Conservation (phyloP, 2,329 filamentous ascomycete species). For the Ophiocordyceps camponoti-leonardi region DNA sequence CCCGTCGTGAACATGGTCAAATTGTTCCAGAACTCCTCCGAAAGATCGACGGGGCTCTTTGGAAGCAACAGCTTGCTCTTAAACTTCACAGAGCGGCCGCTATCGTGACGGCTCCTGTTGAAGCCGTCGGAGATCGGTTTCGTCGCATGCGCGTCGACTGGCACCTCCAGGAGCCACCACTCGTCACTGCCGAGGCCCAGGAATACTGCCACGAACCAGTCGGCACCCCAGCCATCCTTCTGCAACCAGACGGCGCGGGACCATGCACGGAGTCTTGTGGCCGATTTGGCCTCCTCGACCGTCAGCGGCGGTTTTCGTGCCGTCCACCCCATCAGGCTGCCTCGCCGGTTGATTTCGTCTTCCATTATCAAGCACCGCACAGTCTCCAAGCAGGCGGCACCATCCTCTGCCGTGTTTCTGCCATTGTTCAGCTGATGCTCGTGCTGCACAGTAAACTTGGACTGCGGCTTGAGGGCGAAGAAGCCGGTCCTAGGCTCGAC, state of each 20-base stretch:
- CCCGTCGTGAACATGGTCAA: conserved; percentile 31
- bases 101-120: conserved; percentile 10
- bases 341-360: conserved; percentile 42
- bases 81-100: conserved; percentile 10
- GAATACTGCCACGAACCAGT: conserved; percentile 57
- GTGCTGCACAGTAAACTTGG: conserved; percentile 32
- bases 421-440: conserved; percentile 49
- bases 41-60: conserved; percentile 24
- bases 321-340: conserved; percentile 49
- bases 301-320: conserved; percentile 29
- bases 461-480: conserved; percentile 52
- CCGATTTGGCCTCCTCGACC: conserved; percentile 37
- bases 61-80: conserved; percentile 25
- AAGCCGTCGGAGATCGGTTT: conserved; percentile 1
- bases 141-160: conserved; percentile 10
- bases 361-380: conserved; percentile 44
- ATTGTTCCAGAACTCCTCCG: conserved; percentile 33
- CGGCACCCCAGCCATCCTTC: conserved; percentile 50
- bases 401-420: conserved; percentile 39
- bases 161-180: conserved; percentile 62
- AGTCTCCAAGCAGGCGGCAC: conserved; percentile 37
- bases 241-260: conserved; percentile 52
- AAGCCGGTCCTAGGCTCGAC: conserved; percentile 68
- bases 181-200: conserved; percentile 56
- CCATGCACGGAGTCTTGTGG: conserved; percentile 45